Conservation (phyloP, 1,284 basidiomycete genomes). For the Ustilago bromivora region DNA sequence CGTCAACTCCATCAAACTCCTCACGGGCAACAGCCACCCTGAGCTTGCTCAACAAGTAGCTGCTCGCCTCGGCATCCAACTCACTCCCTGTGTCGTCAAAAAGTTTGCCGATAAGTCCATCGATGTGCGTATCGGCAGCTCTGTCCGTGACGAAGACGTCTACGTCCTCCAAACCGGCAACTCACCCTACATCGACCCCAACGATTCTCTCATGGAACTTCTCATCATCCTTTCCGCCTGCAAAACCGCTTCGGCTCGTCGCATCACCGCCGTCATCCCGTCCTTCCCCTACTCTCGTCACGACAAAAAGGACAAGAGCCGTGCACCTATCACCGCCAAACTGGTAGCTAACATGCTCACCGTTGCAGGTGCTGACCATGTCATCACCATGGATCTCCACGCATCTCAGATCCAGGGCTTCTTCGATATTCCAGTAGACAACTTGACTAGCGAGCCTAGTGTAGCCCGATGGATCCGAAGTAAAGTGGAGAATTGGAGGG, state of each 20-base stretch:
- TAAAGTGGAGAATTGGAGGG: constrained; percentile 85
- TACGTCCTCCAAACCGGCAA: constrained; percentile 68
- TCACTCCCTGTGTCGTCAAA: constrained; percentile 90
- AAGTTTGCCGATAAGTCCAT: constrained; percentile 91
- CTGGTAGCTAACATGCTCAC: constrained; percentile 97
- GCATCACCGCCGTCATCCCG: constrained; percentile 98
- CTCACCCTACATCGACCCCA: constrained; percentile 65
- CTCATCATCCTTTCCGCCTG: constrained; percentile 91
- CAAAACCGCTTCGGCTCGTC: constrained; percentile 94
- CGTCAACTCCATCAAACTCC: constrained; percentile 81
- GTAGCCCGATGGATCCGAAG: constrained; percentile 78
- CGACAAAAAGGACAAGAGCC: constrained; percentile 97
- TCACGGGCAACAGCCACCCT: constrained; percentile 97
- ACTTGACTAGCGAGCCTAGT: constrained; percentile 71
- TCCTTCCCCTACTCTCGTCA: constrained; percentile 96
- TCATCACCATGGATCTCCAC: constrained; percentile 98
- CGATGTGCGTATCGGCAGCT: constrained; percentile 79
- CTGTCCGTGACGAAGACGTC: constrained; percentile 86
- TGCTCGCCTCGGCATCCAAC: constrained; percentile 88
- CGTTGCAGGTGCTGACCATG: constrained; percentile 96
- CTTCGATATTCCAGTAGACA: constrained; percentile 99
- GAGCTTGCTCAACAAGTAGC: constrained; percentile 94
- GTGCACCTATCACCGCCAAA: constrained; percentile 98
- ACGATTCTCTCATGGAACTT: constrained; percentile 74
- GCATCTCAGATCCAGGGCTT: constrained; percentile 99